Percentiles rank a stretch among this genome's conserved stretches.
These are phyloP conservation scores for Alternaria hordeiaustralica DNA, from an alignment of 2,329 filamentous ascomycete species.

Conservation along the genomic window DNA sequence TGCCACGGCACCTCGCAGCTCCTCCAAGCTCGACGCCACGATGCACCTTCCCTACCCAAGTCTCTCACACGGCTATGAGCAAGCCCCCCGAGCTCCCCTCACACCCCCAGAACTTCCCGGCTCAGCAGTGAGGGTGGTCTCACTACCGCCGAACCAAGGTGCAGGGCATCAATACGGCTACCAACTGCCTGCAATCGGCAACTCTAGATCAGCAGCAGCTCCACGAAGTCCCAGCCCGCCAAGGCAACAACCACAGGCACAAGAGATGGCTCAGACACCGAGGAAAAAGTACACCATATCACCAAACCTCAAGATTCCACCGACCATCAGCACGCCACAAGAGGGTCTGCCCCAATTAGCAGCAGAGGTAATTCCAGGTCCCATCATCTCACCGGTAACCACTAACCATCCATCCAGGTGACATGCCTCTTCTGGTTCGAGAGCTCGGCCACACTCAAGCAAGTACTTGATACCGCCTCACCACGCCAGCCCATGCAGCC, in stretches of 20 bases:
- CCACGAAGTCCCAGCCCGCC: conserved; percentile 33
- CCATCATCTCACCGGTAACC: neutral
- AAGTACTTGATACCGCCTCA: conserved; percentile 68
- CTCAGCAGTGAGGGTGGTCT: conserved; percentile 42
- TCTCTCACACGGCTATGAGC: conserved; percentile 31
- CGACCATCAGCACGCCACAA: conserved; percentile 48
- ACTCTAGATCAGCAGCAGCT: conserved; percentile 38
- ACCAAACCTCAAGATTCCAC: conserved; percentile 46
- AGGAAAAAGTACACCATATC: conserved; percentile 44
- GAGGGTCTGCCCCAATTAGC: conserved; percentile 50
- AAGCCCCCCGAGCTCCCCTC: conserved; percentile 35
- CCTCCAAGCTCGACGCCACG: conserved; percentile 36
- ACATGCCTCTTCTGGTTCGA: conserved; percentile 99
- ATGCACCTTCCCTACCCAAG: conserved; percentile 46
- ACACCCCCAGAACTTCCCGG: conserved; percentile 43
- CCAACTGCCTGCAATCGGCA: conserved; percentile 45
- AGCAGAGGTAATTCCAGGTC: conserved; percentile 43
- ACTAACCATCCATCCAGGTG: conserved; percentile 64
- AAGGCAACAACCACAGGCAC: conserved; percentile 23
- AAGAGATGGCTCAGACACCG: conserved; percentile 31
- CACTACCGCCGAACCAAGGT: conserved; percentile 35
- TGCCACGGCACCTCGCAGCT: conserved; percentile 28
- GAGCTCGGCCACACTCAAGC: conserved; percentile 76
- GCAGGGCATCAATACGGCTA: conserved; percentile 41
- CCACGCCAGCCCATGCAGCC: conserved; percentile 55